Evolutionary conservation across 208 protist genomes (phyloP), one percentile per base, ranked within the genome.

Genomic region (Leptomonas seymouri): DNA sequence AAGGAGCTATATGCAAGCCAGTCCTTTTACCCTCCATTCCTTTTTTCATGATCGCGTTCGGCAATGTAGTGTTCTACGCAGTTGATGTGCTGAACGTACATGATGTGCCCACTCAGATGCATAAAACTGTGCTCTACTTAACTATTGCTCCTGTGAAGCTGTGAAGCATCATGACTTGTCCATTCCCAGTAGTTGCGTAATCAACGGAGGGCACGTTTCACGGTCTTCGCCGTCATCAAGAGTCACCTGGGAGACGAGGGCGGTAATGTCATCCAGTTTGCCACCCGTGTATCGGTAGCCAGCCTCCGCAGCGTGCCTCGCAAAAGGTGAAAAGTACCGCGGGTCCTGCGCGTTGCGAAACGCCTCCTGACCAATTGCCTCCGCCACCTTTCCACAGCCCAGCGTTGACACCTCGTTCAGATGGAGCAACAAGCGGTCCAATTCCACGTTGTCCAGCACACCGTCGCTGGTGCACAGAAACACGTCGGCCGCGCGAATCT

Each of bases 191-290:
- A 89, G 41, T 39, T 84, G 81, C 21, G 85, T 90, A 28, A 93
- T 93, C 51, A 91, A 67, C 9, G 75, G 27, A 7, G 85, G 71
- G 31, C 80, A 90, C 36, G 30, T 59, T 30, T 80, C 59, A 68
- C 53, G 48, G 42, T 51, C 60, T n/a, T 54, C 75, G 12, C 48
- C 53, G 68, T 53, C 45, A 67, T 77, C 64, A 18, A 59, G 20
- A 4, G 79, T 89, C n/a, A 96, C 84, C 50, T 83, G 68, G n/a
- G 91, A 87, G 16, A 94, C 84, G 15, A 96, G 64, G 53, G 85
- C 81, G 0, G 91, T 96, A 21, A 96, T 86, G 65, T 96, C 91
- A 64, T 96, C 91, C 23, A 93, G 71, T 60, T 96, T 96, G 21
- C 91, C 91, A 34, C 91, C 91, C 16, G 53, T 71, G 63, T 92